Evolutionary conservation across 768 basidiomycete genomes (phyloP), one percentile per base, ranked within the genome.

Genomic region (Pisolithus albus): DNA sequence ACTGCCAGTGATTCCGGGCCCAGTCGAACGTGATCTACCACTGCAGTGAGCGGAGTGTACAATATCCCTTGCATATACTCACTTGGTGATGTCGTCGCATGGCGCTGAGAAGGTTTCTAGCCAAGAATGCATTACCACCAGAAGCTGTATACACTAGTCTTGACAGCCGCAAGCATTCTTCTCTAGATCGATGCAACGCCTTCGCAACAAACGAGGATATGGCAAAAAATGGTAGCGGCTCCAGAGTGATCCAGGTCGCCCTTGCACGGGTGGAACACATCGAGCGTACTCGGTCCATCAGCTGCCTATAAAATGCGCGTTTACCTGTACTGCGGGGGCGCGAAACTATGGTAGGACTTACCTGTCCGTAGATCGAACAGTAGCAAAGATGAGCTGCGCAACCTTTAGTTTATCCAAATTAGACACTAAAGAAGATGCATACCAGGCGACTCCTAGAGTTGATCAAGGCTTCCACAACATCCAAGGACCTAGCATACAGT

Each of bases 401-500:
- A 47, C 15, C 44, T 48, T 52, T 40, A 41, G 7, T 19, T 26
- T 28, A 38, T 50, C 41, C 26, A 38, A 5, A 16, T 23, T 9
- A 11, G 30, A 10, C 24, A 23, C 30, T 23, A 28, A 11, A 36
- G 11, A n/a, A 18, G 24, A 39, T 11, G 46, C 51, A 13, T 21
- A 83, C 83, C 76, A 87, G 81, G 5, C 81, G 77, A 54, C 80
- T 82, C 50, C 79, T 74, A 1, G 84, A 82, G 57, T 83, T 83
- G 7, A 82, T 68, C 39, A 88, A 66, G 1, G 84, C 79, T 3
- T 76, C 77, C 21, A 88, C 73, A 34, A 88, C 73, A 59, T 84
- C 83, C 50, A 88, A 60, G 3, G 84, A 81, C 32, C 84, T 86
- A 47, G n/a, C 44, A 36, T 47, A 36, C 36, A 7, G 39, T 28